Evolutionary conservation across 1,139 yeast genomes (phyloP), one percentile per base, ranked within the genome.

Genomic region (Meyerozyma athensensis): DNA sequence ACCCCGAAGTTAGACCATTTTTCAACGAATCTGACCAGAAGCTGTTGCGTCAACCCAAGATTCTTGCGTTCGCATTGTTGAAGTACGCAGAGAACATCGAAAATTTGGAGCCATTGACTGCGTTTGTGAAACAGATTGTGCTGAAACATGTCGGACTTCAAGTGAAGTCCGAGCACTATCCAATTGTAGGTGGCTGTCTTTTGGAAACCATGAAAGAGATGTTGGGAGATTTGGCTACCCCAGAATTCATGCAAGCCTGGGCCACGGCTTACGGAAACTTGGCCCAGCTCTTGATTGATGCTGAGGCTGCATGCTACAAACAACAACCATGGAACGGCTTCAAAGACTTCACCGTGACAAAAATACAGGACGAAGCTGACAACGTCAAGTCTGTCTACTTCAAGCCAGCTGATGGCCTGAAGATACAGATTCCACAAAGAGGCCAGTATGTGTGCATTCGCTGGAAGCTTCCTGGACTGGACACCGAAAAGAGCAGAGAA

Each of bases 381-480:
- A 67, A 70, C 43, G 76, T 79, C 28, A 72, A 70, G 41, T 75
- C 82, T 10, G 65, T 79, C 26, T 66, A 74, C 42, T 67, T 81
- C 33, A 59, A 63, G 30, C 79, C 85, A 6, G 50, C 47, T 7
- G 77, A 75, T 43, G 76, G 67, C 17, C 52, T 37, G 45, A 32
- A 40, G 10, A 64, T 60, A 37, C 59, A 52, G 19, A 37, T 43
- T 7, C 74, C 76, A 7, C 44, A 56, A 43, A 68, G 78, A 14
- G 90, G 90, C 35, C 87, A 82, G 58, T 81, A 79, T 48, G 60
- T 81, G 38, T 72, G 82, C 17, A 63, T 78, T 33, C 68, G 79
- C 50, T 61, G 77, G 55, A 40, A 37, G 12, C 39, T 54, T 14
- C 63, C 64, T 8, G 52, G 50, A 5, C 51, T 52, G 33, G 61